Evolutionary conservation across 257 asterid species (phyloP), one percentile per base, ranked within the genome.

Genomic region (Solanum chilense): DNA sequence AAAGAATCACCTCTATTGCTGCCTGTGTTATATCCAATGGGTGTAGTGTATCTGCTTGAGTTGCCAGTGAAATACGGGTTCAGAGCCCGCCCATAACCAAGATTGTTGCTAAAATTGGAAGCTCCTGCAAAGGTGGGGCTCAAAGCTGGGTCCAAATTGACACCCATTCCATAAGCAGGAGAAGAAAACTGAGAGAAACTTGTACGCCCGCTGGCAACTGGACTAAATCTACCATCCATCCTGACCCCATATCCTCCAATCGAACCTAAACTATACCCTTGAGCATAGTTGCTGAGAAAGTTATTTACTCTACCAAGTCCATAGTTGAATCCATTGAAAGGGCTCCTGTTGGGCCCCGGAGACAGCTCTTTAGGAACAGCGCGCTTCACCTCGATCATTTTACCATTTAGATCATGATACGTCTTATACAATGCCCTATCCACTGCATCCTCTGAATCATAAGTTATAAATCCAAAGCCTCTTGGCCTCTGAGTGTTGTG

Each of bases 401-500:
- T 94, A 47, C 98, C 95, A 62, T 93, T 95, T 73, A 95, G 95
- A 78, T 95, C 95, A 29, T 95, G 98, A 82, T 94, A 94, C 4
- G 97, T 95, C 88, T 94, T 95, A 88, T 91, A 95, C 89, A 94
- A 87, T 45, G 91, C 98, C 89, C 91, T 89, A 75, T 95, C 97
- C 83, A 95, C 98, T 69, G 98, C 94, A 31, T 95, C 97, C 92
- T 95, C 98, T 2, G 96, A 90, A 88, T 95, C 98, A 84, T 91
- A 95, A 2, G 97, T 94, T 84, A 95, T 94, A 64, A 95, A 95
- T 31, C 98, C 98, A 70, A 94, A 95, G 85, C 98, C 98, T 78
- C 98, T 89, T 56, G 98, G 98, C 87, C 98, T 90, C 88, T 95
- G 97, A 44, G 98, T 95, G 90, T 91, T 93, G 92, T 94, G 98